Evolutionary conservation across 495 filamentous ascomycete genomes (phyloP).

Genomic region (Aspergillus bertholletiae): DNA sequence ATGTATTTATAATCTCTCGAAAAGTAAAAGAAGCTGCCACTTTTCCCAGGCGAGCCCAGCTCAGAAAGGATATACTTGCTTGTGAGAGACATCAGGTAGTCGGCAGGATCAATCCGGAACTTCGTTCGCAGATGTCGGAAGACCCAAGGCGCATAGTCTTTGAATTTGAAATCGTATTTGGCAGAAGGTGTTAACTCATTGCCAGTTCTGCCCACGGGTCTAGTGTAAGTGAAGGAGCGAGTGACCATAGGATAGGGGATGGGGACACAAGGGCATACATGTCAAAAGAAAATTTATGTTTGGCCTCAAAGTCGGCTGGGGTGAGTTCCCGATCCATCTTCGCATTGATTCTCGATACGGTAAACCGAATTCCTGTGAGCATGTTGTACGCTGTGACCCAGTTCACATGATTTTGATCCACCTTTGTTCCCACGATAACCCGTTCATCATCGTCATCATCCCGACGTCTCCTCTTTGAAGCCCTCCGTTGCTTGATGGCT

Average conservation of each 20-base stretch:
- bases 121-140: conserved; percentile 88
- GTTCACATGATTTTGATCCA: conserved; percentile 95
- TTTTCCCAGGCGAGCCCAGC: conserved; percentile 94
- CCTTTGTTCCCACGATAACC: conserved; percentile 94
- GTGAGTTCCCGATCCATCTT: conserved; percentile 89
- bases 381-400: conserved; percentile 99
- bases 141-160: conserved; percentile 99
- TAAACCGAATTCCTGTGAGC: conserved; percentile 97
- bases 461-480: conserved; percentile 71
- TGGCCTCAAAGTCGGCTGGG: conserved; percentile 84
- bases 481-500: conserved; percentile 83
- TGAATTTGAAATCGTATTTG: conserved; percentile 99
- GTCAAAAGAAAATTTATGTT: conserved; percentile 98
- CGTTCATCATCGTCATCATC: conserved; percentile 93
- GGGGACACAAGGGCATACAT: conserved; percentile 60
- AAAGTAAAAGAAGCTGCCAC: conserved; percentile 99
- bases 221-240: conserved; percentile 11
- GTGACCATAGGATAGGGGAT: background rate
- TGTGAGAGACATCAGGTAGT: conserved; percentile 97
- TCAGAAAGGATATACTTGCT: conserved; percentile 99
- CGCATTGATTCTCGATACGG: conserved; percentile 92
- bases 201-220: conserved; percentile 63
- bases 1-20: conserved; percentile 99
- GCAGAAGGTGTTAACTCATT: conserved; percentile 97
- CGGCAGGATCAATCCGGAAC: conserved; percentile 90